Evolutionary conservation across 495 filamentous ascomycete species (phyloP).

Genomic region (Aspergillus haitiensis): DNA sequence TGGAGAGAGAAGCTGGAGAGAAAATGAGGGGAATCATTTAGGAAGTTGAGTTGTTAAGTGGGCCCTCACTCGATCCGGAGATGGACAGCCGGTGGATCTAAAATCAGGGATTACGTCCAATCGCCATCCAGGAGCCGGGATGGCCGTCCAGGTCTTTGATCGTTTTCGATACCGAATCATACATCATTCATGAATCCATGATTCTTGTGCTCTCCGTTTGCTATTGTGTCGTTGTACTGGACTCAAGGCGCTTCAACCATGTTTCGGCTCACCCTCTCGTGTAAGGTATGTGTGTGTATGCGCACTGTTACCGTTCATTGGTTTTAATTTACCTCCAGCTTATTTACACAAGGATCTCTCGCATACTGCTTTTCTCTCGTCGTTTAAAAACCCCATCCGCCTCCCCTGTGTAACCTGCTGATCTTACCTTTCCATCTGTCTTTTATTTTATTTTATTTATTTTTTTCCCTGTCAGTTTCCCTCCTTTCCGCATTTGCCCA

Average conservation of each 20-base stretch:
- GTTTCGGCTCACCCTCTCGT: not conserved
- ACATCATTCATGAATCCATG: not conserved
- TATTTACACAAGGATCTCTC: not conserved
- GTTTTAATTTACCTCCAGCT: not conserved
- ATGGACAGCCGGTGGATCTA: slow-evolving; percentile 5
- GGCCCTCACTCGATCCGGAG: slow-evolving; percentile 9
- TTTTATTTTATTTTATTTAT: slow-evolving; percentile 8
- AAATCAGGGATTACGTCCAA: not conserved
- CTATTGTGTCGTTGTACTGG: not conserved
- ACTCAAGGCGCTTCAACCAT: not conserved
- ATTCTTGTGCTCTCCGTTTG: not conserved
- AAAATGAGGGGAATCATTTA: slow-evolving; percentile 5
- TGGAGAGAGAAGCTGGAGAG: slow-evolving; percentile 8
- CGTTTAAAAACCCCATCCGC: slow-evolving; percentile 13
- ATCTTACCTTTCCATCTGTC: not conserved
- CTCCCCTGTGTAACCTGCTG: slow-evolving; percentile 18
- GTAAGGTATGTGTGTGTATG: not conserved
- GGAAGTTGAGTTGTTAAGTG: not conserved
- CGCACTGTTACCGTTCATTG: slow-evolving; percentile 3
- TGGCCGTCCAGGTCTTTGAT: not conserved
- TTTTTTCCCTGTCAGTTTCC: not conserved
- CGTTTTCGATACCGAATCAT: slow-evolving; percentile 5
- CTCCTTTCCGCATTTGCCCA: not conserved
- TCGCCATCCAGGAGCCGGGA: not conserved
- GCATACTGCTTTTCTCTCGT: not conserved